phyloP scores from a whole-genome alignment of 2,329 filamentous ascomycete species.

The Calonectria pauciramosa region DNA sequence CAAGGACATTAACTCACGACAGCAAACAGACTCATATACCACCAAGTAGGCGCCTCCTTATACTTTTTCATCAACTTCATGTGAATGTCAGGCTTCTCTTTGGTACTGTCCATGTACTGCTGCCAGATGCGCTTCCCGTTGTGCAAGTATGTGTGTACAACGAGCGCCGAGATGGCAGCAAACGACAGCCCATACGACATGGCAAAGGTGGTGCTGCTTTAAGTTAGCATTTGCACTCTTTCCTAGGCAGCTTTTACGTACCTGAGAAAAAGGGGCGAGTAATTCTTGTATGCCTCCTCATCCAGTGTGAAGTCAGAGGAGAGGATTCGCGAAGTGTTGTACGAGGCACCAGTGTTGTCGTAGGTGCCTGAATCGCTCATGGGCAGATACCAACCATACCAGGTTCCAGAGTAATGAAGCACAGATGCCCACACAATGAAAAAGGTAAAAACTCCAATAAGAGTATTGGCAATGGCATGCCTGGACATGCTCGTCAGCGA shows the following conservation, averaged over 20 bases:
- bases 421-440: slow-evolving; percentile 71
- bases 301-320: slow-evolving; percentile 74
- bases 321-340: slow-evolving; percentile 76
- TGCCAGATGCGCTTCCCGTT: slow-evolving; percentile 76
- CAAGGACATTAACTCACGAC: slow-evolving; percentile 56
- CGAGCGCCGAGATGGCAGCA: slow-evolving; percentile 76
- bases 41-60: slow-evolving; percentile 73
- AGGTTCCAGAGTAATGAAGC: slow-evolving; percentile 76
- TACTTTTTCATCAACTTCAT: slow-evolving; percentile 76
- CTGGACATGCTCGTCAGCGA: slow-evolving; percentile 45
- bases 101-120: slow-evolving; percentile 71
- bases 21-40: slow-evolving; percentile 71
- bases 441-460: slow-evolving; percentile 76
- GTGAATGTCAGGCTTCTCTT: slow-evolving; percentile 73
- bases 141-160: slow-evolving; percentile 78
- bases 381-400: slow-evolving; percentile 75
- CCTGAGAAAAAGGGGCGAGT: slow-evolving; percentile 77
- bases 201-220: slow-evolving; percentile 76
- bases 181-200: slow-evolving; percentile 80
- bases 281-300: slow-evolving; percentile 72
- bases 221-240: slow-evolving; percentile 21
- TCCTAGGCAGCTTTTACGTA: slow-evolving; percentile 33
- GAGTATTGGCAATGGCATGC: slow-evolving; percentile 80
- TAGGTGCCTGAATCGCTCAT: slow-evolving; percentile 80
- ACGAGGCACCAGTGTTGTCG: slow-evolving; percentile 75